Evolutionary conservation across 176 grass and related monocot species (phyloP).

Genomic region (Musa acuminata): DNA sequence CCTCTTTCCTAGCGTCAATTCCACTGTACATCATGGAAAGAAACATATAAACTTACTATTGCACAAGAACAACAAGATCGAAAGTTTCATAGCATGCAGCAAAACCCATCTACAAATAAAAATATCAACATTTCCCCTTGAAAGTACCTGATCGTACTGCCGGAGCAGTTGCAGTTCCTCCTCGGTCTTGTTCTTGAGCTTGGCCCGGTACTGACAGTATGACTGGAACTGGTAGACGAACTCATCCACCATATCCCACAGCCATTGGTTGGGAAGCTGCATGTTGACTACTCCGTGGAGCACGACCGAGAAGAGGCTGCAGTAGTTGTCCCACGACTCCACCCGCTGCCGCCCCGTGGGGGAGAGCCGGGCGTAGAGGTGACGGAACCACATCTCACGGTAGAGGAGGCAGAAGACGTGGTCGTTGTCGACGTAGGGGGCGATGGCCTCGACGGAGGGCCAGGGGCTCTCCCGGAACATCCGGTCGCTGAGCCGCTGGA

Average conservation of each 20-base stretch:
- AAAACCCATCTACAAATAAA: neutral
- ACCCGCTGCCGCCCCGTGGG: slow-evolving; percentile 59
- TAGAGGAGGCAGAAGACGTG: slow-evolving; percentile 97
- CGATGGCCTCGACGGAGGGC: slow-evolving; percentile 68
- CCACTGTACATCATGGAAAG: no score
- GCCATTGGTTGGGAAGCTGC: slow-evolving; percentile 98
- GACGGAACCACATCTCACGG: slow-evolving; percentile 95
- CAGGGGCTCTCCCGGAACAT: slow-evolving; percentile 86
- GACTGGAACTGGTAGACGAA: slow-evolving; percentile 99
- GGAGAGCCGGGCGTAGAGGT: slow-evolving; percentile 68
- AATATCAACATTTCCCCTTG: no score
- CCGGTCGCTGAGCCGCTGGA: slow-evolving; percentile 84
- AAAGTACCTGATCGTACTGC: slow-evolving; percentile 61
- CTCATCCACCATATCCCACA: slow-evolving; percentile 98
- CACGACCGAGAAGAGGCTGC: slow-evolving; percentile 81
- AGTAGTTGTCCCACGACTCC: slow-evolving; percentile 96
- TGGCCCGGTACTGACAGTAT: slow-evolving; percentile 90
- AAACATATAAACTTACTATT: no score
- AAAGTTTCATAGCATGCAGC: neutral
- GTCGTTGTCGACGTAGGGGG: slow-evolving; percentile 82
- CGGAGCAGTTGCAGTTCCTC: slow-evolving; percentile 83
- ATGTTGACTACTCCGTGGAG: slow-evolving; percentile 96
- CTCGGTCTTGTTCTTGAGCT: slow-evolving; percentile 74
- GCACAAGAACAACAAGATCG: neutral
- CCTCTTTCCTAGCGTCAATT: no score